These are phyloP conservation scores for Pterocarpus macrocarpus DNA, from an alignment of 306 rosid genomes.

Conservation along the genomic window DNA sequence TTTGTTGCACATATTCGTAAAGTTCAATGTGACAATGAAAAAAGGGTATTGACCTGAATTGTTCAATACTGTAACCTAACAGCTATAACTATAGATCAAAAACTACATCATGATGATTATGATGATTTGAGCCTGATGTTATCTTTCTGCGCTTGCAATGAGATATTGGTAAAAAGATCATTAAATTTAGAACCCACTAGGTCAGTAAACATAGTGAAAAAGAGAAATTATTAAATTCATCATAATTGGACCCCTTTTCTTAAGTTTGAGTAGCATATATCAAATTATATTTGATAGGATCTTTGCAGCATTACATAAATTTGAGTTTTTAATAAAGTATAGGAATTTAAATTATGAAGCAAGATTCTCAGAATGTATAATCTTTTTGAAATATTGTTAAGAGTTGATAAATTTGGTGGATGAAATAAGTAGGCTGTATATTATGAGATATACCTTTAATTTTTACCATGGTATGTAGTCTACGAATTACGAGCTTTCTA, in stretches of 20 bases:
- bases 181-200: conserved; percentile 8
- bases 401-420: conserved; percentile 30
- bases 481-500: conserved; percentile 30
- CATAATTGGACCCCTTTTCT: neutral
- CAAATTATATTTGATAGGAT: neutral
- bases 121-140: conserved; percentile 18
- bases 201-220: neutral
- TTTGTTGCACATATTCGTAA: neutral
- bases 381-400: neutral
- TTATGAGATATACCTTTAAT: neutral
- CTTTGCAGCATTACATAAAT: neutral
- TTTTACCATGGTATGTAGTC: neutral
- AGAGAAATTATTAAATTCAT: neutral
- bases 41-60: neutral
- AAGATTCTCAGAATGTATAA: conserved; percentile 5
- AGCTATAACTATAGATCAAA: neutral
- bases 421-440: conserved; percentile 1
- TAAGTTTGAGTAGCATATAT: conserved; percentile 22
- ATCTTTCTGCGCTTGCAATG: neutral
- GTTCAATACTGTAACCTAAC: conserved; percentile 6
- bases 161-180: conserved; percentile 3
- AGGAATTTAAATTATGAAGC: neutral
- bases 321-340: conserved; percentile 1
- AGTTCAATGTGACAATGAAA: conserved; percentile 3
- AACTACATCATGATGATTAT: neutral